These are phyloP conservation scores for Fusarium anthophilum DNA, from an alignment of 2,329 filamentous ascomycete genomes.

Conservation along the genomic window DNA sequence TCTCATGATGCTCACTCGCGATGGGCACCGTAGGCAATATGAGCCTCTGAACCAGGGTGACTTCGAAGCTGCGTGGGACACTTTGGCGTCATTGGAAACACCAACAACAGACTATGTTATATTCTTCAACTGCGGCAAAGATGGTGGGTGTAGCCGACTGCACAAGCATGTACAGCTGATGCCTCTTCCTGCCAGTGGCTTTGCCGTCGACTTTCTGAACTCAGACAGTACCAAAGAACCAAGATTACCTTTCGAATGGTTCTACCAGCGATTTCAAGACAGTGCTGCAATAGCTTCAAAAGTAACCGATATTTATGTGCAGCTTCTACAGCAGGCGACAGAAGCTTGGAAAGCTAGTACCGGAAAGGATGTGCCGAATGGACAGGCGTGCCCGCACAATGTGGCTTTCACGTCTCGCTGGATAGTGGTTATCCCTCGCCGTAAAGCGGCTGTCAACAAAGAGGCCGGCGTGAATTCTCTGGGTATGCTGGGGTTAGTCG, in stretches of 20 bases:
- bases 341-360: background rate
- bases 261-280: background rate
- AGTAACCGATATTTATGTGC: background rate
- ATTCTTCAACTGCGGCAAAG: background rate
- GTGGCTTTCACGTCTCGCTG: background rate
- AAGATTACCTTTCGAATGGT: background rate
- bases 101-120: background rate
- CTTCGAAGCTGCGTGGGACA: background rate
- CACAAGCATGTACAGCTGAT: background rate
- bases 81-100: background rate
- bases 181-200: background rate
- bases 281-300: fast-evolving
- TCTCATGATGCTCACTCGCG: background rate
- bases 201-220: background rate
- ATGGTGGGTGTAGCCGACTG: background rate
- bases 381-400: background rate
- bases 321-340: background rate
- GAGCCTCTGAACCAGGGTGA: background rate
- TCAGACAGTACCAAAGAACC: background rate
- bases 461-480: background rate
- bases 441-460: background rate
- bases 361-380: background rate
- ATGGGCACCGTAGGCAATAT: background rate
- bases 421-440: background rate
- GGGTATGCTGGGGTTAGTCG: background rate